phyloP scores from a whole-genome alignment of 352 stramenopile genomes.

The Phytophthora tubulina region DNA sequence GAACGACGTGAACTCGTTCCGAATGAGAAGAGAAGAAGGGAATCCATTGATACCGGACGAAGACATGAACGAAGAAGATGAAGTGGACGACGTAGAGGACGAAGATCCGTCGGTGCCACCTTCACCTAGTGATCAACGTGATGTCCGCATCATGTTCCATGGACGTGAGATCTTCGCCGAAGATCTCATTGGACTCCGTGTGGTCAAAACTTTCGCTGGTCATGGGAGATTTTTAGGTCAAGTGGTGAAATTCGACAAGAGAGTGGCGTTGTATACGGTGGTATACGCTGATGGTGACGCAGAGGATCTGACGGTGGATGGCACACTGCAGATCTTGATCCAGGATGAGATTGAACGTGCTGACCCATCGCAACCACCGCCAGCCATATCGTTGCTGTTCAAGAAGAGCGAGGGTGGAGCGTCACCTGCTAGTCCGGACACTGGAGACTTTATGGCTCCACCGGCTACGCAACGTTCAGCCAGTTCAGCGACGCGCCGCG shows the following conservation, averaged over 20 bases:
- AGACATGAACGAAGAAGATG: conserved; percentile 38
- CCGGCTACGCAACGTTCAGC: conserved; percentile 1
- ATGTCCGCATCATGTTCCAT: conserved; percentile 78
- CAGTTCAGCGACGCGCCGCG: conserved; percentile 13
- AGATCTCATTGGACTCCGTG: conserved; percentile 82
- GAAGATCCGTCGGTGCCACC: conserved; percentile 30
- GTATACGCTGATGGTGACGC: conserved; percentile 87
- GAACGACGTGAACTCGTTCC: conserved; percentile 7
- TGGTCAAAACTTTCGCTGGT: conserved; percentile 85
- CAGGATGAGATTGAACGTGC: conserved; percentile 88
- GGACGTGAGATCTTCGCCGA: conserved; percentile 77
- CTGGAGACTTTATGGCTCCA: conserved; percentile 36
- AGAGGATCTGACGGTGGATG: conserved; percentile 80
- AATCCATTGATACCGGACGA: conserved; percentile 30
- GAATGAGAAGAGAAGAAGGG: conserved; percentile 39
- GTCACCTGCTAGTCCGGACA: conserved; percentile 35
- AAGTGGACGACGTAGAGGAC: conserved; percentile 30
- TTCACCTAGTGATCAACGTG: conserved; percentile 46
- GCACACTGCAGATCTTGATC: conserved; percentile 87
- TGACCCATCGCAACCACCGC: conserved; percentile 60
- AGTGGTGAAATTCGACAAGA: conserved; percentile 88
- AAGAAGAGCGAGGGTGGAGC: conserved; percentile 31
- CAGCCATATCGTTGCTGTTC: conserved; percentile 44
- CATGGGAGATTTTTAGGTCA: conserved; percentile 87
- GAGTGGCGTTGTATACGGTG: conserved; percentile 74